phyloP scores from a whole-genome alignment of 2,329 filamentous ascomycete genomes.

The Cryphonectria naterciae region DNA sequence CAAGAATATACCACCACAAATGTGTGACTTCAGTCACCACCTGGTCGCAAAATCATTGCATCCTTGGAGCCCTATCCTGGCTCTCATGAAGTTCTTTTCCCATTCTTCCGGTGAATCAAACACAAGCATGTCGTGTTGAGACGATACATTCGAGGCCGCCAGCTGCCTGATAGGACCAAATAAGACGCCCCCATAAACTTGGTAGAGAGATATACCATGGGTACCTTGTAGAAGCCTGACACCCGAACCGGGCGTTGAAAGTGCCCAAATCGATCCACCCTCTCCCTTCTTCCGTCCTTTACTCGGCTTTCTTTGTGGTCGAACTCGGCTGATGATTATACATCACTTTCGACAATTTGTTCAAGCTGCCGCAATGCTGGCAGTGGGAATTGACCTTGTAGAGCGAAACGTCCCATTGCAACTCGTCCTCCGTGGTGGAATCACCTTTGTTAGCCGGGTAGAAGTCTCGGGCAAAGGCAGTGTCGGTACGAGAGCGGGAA shows the following conservation, averaged over 20 bases:
- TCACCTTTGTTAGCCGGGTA: constrained; percentile 22
- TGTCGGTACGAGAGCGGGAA: constrained; percentile 24
- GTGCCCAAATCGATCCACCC: background rate
- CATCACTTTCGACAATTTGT: background rate
- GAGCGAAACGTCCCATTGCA: constrained; percentile 36
- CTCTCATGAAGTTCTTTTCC: background rate
- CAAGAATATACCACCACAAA: background rate
- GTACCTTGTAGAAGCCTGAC: background rate
- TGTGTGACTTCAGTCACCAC: background rate
- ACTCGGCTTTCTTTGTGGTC: background rate
- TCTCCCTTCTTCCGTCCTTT: background rate
- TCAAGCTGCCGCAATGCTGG: constrained; percentile 20
- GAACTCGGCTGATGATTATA: background rate
- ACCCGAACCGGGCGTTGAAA: background rate
- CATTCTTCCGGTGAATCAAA: too few species aligned
- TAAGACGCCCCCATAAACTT: background rate
- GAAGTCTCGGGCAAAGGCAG: constrained; percentile 23
- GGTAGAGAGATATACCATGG: background rate
- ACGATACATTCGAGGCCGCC: background rate
- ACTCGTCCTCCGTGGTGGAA: constrained; percentile 37
- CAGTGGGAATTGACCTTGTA: constrained; percentile 23
- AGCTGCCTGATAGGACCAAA: constrained; percentile 4
- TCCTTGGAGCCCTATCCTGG: background rate
- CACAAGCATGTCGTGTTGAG: background rate
- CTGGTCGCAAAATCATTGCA: background rate